Conservation (phyloP, 2,329 filamentous ascomycete species). For the Stylonectria norvegica region DNA sequence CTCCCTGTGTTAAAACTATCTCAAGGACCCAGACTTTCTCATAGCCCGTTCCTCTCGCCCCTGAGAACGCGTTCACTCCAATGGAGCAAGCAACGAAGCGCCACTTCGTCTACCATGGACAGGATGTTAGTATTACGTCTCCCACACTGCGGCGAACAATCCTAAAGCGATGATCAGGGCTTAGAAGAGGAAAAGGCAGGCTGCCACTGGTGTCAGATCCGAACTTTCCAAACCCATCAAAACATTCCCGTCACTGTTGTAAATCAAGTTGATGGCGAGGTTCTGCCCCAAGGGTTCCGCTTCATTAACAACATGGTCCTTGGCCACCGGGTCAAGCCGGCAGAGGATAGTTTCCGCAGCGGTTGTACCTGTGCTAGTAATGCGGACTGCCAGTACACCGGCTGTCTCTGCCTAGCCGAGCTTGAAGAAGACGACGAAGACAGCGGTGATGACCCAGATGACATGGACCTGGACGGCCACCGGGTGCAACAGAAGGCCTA, state of each 20-base stretch:
- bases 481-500: conserved; percentile 42
- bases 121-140: conserved; percentile 24
- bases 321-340: conserved; percentile 55
- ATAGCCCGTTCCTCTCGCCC: no score
- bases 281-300: conserved; percentile 60
- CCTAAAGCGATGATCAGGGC: conserved; percentile 25
- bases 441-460: conserved; percentile 32
- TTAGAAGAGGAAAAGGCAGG: conserved; percentile 36
- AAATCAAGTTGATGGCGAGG: conserved; percentile 56
- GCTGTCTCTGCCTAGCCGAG: conserved; percentile 68
- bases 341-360: conserved; percentile 58
- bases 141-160: neutral
- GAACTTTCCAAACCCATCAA: conserved; percentile 48
- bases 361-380: conserved; percentile 66
- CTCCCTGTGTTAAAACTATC: no score
- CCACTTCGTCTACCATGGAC: conserved; percentile 51
- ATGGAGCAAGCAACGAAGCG: conserved; percentile 46
- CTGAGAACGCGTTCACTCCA: neutral
- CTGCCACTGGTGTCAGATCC: conserved; percentile 63
- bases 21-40: no score
- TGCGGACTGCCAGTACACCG: conserved; percentile 63
- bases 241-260: conserved; percentile 57
- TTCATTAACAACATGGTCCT: conserved; percentile 65
- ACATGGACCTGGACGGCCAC: conserved; percentile 15
- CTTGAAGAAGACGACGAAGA: conserved; percentile 51